Conservation (phyloP, 495 filamentous ascomycete species). For the Niebla homalea region DNA sequence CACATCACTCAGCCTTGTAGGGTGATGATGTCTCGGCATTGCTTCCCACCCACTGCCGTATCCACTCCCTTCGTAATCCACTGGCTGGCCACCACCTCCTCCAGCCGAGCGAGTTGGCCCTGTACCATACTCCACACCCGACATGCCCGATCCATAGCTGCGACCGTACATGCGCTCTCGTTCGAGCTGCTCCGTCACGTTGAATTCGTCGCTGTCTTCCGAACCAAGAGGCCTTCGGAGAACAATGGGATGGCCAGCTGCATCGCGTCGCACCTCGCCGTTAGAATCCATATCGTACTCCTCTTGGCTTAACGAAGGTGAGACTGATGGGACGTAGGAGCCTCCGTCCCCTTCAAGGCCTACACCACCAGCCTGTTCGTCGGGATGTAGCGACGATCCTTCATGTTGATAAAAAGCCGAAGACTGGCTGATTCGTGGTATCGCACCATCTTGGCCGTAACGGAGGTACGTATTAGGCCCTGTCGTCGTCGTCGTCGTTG, state of each 20-base stretch:
- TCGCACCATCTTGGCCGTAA: not conserved
- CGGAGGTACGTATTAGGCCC: conserved; percentile 15
- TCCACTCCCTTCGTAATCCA: conserved; percentile 46
- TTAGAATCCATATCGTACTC: conserved; percentile 38
- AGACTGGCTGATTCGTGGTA: not conserved
- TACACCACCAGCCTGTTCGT: conserved; percentile 14
- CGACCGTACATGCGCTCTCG: conserved; percentile 34
- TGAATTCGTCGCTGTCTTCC: conserved; percentile 43
- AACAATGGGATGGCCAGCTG: conserved; percentile 28
- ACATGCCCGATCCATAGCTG: conserved; percentile 27
- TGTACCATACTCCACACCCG: conserved; percentile 16
- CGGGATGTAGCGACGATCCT: conserved; percentile 24
- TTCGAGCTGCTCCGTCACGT: conserved; percentile 33
- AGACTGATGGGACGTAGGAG: conserved; percentile 38
- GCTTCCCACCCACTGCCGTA: conserved; percentile 64
- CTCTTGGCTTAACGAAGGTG: conserved; percentile 42
- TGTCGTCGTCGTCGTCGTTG: conserved; percentile 18
- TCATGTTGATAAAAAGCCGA: conserved; percentile 33
- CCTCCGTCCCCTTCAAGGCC: conserved; percentile 33
- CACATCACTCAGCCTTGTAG: conserved; percentile 87
- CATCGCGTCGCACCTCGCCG: conserved; percentile 35
- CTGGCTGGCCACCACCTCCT: conserved; percentile 11
- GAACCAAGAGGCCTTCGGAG: conserved; percentile 24
- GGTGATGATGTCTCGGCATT: conserved; percentile 78
- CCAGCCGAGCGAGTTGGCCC: conserved; percentile 22